Base-by-base conservation (phyloP, 306 rosid genomes). In the Trifolium fragiferum region DNA sequence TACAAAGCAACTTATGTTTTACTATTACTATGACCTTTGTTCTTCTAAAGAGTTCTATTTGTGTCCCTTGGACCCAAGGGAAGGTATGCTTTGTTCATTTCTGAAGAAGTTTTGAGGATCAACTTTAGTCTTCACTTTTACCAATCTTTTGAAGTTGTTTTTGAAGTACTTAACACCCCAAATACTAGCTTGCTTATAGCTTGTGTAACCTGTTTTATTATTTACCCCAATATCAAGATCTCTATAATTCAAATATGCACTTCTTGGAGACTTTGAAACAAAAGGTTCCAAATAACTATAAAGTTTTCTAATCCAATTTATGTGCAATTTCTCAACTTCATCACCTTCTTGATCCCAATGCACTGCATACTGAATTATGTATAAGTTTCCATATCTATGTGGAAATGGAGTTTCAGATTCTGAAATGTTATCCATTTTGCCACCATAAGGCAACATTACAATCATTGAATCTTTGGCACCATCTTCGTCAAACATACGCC, bases 381-480 rank as follows among this genome's bases (percentile, higher is more conserved):
- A 74, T 21, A 82, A 23, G 73, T 69, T 78, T 30, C 83, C 86
- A 23, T 18, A 1, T 54, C 60, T 65, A 80, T 74, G n/a, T 74
- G 83, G 83, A 68, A 74, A 82, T 74, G 83, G 83, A 64, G 23
- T 74, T 78, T 82, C 81, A 8, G 63, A 68, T 9, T 70, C 78
- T 3, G 78, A 55, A 82, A 82, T 82, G 27, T 64, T 46, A 74
- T 78, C 62, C 86, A 74, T 82, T 60, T 20, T 78, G 6, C 62
- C 83, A 8, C 83, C 86, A 35, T 61, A 82, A 69, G 86, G 86
- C 64, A 35, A 55, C 8, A 82, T 15, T 5, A 30, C 12, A 66
- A 82, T 3, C 0, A 2, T 0, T 21, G 69, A 25, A 69, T 18
- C 5, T 69, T 70, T 2, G 49, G 66, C 80, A 68, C 44, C 86